A percentile compares a stretch with the other conserved stretches of the same genome.
Evolutionary conservation across 2,329 filamentous ascomycete species (phyloP).

Genomic region (Curvularia verruculosa): DNA sequence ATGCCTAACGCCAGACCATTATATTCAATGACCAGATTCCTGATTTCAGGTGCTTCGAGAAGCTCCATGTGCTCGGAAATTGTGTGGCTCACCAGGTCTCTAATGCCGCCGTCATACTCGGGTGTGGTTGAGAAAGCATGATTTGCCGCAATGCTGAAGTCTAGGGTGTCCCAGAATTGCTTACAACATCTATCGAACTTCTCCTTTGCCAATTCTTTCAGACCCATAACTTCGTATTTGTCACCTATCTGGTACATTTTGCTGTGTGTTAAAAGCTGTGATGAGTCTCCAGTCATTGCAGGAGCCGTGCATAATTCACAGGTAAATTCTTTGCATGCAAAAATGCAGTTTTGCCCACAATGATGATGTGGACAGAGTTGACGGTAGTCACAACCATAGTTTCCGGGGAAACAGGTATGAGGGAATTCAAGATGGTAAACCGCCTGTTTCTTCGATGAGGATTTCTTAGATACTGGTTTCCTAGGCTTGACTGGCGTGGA

Average conservation of each 20-base stretch:
- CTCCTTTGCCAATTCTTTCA: background rate
- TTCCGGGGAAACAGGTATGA: no score
- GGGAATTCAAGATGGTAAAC: no score
- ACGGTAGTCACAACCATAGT: no score
- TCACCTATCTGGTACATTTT: conserved; percentile 26
- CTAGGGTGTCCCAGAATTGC: conserved; percentile 24
- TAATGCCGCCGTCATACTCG: conserved; percentile 35
- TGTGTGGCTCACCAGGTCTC: conserved; percentile 34
- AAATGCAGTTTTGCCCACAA: no score
- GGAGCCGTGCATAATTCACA: no score
- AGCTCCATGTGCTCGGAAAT: conserved; percentile 28
- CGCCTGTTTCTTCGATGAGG: no score
- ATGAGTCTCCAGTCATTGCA: no score
- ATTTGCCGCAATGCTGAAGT: conserved; percentile 35
- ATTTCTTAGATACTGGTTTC: no score
- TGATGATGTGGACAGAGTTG: no score
- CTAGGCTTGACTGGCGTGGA: no score
- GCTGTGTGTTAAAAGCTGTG: background rate
- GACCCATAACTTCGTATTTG: conserved; percentile 7
- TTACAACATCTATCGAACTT: background rate
- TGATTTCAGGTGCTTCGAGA: conserved; percentile 15
- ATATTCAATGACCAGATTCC: conserved; percentile 14
- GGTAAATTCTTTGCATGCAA: no score
- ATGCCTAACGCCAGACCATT: conserved; percentile 7
- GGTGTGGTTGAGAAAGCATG: conserved; percentile 33